Evolutionary conservation across 805 yeast genomes (phyloP), one percentile per base, ranked within the genome.

Genomic region (Barnettozyma botsteinii): DNA sequence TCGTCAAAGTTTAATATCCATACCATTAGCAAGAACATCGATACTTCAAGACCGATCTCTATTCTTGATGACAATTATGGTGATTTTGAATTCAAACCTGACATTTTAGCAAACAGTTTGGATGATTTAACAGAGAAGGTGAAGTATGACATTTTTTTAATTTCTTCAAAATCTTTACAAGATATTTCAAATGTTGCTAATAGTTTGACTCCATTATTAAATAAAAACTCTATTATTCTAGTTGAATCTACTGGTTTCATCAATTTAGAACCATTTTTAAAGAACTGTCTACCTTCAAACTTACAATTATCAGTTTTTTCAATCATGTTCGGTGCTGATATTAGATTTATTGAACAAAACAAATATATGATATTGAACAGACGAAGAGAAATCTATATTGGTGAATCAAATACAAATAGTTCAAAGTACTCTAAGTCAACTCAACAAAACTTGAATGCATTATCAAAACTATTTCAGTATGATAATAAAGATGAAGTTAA

Each of bases 221-320:
- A 61, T 36, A 57, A 57, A 45, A 70, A 56, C 30, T 70, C 87
- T 20, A 64, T 78, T 25, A 62, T 84, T 3, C 62, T 83, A 20
- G 62, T 84, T 27, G 94, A 84, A 60, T 73, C 80, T 35, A 76
- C 86, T 2, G 85, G 86, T 4, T 83, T 74, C 55, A 75, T 84
- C 41, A 81, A 81, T 56, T 58, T 84, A 38, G 91, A 84, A 57
- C 83, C 85, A 7, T 82, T 82, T 55, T 70, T 81, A 29, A 73
- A 78, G 41, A 75, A 85, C 35, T 80, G 87, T 17, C 73, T 88
- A 13, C 54, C 57, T 8, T 36, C 43, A 18, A 45, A 43, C 25
- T 24, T 44, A 13, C 49, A 45, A 10, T 31, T 48, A 5, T 43
- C 57, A 8, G 50, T 55, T 12, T 46, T 55, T 27, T 54, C 59